Evolutionary conservation across 108 stramenopile species (phyloP).

Genomic region (Nannochloropsis oceanica): DNA sequence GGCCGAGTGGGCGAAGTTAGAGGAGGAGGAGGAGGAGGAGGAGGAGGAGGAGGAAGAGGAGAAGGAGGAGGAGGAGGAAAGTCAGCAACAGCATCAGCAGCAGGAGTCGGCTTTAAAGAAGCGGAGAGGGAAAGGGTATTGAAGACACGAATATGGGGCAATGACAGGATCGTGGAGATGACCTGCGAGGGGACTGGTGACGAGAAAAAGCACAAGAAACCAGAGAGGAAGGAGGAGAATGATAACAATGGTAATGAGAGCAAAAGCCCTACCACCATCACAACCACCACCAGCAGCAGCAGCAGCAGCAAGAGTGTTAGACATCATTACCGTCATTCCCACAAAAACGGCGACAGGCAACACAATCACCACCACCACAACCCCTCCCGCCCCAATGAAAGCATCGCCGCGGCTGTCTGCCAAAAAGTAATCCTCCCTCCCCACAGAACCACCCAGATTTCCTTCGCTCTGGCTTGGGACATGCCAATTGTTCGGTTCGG

Average conservation of each 20-base stretch:
- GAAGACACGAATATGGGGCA: neutral
- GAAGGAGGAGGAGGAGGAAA: neutral
- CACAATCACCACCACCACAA: neutral
- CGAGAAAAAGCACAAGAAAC: neutral
- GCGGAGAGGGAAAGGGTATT: neutral
- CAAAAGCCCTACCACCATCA: neutral
- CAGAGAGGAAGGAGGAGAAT: neutral
- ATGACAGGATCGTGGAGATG: neutral
- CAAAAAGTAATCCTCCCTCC: neutral
- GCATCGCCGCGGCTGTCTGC: constrained; percentile 4
- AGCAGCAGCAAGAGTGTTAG: neutral
- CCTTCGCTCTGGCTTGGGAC: constrained; percentile 28
- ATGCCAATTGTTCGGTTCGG: constrained; percentile 25
- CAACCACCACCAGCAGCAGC: neutral
- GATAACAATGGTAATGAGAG: neutral
- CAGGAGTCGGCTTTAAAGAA: neutral
- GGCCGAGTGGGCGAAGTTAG: neutral
- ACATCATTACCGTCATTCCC: no score
- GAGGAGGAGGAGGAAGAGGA: neutral
- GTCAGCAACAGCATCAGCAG: no score
- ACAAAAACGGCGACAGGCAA: no score
- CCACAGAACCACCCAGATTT: neutral
- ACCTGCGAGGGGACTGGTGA: neutral
- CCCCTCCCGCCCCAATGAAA: neutral
- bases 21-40: neutral